Percentiles rank a stretch among this genome's conserved stretches.
phyloP scores from a whole-genome alignment of 495 filamentous ascomycete species.

The Penicillium longicatenatum region DNA sequence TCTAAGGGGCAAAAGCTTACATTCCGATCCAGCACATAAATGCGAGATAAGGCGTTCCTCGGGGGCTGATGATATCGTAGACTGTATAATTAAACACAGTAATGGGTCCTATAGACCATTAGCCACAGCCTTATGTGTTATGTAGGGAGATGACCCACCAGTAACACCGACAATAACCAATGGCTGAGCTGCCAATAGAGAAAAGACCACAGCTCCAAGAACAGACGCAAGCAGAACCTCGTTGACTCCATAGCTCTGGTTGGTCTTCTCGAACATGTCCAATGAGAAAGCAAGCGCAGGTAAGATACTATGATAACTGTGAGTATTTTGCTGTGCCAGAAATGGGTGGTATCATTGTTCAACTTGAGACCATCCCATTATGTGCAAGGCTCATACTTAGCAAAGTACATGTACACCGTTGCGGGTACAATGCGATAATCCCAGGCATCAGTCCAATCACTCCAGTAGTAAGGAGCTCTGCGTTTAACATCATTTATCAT shows the following conservation, averaged over 20 bases:
- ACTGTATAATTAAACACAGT: constrained; percentile 89
- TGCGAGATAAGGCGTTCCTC: constrained; percentile 71
- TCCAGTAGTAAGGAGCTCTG: constrained; percentile 71
- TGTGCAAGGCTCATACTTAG: constrained; percentile 59
- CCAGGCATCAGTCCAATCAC: constrained; percentile 83
- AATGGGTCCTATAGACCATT: constrained; percentile 62
- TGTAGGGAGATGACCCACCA: constrained; percentile 41
- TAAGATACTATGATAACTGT: constrained; percentile 59
- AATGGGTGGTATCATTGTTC: neutral
- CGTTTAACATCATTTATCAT: constrained; percentile 76
- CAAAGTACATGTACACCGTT: constrained; percentile 89
- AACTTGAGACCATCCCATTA: neutral
- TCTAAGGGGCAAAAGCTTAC: constrained; percentile 36
- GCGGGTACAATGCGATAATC: constrained; percentile 81
- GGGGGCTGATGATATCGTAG: constrained; percentile 73
- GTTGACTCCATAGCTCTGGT: constrained; percentile 80
- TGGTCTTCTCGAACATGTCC: constrained; percentile 83
- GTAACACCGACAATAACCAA: constrained; percentile 90
- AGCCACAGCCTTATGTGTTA: neutral
- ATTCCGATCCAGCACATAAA: constrained; percentile 89
- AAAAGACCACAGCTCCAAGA: constrained; percentile 75
- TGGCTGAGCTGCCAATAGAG: constrained; percentile 74
- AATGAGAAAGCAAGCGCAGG: constrained; percentile 82
- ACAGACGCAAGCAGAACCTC: constrained; percentile 81
- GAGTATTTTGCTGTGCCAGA: neutral